phyloP scores from a whole-genome alignment of 306 rosid species.

The Vicia faba region DNA sequence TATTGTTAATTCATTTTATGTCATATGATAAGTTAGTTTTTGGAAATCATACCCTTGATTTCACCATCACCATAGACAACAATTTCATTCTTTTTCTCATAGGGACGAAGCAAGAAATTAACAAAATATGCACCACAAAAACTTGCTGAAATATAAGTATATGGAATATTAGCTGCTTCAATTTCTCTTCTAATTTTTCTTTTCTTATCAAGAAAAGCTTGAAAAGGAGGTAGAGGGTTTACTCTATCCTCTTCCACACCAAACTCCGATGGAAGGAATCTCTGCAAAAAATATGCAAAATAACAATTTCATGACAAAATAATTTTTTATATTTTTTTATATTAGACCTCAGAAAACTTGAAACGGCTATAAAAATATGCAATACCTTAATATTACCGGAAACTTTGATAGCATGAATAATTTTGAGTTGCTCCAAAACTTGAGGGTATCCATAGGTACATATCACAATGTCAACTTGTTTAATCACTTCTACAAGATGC shows the following conservation, averaged over 20 bases:
- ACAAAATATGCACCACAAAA: not conserved
- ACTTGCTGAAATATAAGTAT: not conserved
- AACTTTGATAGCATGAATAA: not conserved
- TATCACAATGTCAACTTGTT: not conserved
- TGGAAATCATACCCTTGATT: not conserved
- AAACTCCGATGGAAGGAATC: not conserved
- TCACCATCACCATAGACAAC: not conserved
- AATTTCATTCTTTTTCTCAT: not conserved
- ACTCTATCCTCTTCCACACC: not conserved
- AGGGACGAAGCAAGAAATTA: not conserved
- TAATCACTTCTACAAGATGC: not conserved
- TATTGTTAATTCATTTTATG: too few species aligned
- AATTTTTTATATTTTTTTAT: too few species aligned
- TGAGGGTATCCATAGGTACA: not conserved
- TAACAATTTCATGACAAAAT: too few species aligned
- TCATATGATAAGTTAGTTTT: too few species aligned
- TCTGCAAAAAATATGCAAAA: not conserved
- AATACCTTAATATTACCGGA: not conserved
- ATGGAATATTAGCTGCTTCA: not conserved
- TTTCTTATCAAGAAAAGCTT: not conserved
- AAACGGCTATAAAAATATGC: too few species aligned
- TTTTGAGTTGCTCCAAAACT: not conserved
- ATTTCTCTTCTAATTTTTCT: not conserved
- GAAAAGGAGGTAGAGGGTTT: not conserved
- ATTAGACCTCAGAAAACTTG: too few species aligned